Evolutionary conservation across 352 stramenopile genomes (phyloP).

Genomic region (Pythium brassicae): DNA sequence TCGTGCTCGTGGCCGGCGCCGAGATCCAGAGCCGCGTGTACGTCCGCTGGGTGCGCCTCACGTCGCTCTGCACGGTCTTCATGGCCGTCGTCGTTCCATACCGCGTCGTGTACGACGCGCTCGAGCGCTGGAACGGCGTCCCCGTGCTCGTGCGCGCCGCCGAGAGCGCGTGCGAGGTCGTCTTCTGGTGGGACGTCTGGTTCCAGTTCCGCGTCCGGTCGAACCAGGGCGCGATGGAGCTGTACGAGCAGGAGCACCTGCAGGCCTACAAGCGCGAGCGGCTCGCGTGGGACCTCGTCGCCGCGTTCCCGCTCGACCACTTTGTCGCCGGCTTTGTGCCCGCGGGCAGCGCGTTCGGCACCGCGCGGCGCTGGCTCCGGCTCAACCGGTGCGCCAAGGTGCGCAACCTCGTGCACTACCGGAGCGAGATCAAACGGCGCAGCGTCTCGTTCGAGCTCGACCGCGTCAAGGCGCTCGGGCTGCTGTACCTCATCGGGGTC

Average conservation of each 20-base stretch:
- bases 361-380: slow-evolving; percentile 28
- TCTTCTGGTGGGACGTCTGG: slow-evolving; percentile 53
- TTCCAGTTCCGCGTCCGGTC: slow-evolving; percentile 52
- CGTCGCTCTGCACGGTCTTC: slow-evolving; percentile 43
- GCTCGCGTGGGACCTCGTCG: slow-evolving; percentile 30
- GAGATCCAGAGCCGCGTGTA: slow-evolving; percentile 61
- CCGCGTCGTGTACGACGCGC: slow-evolving; percentile 47
- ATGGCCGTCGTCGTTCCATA: slow-evolving; percentile 45
- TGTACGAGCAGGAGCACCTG: slow-evolving; percentile 59
- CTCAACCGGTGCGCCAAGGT: slow-evolving; percentile 60
- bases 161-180: slow-evolving; percentile 38
- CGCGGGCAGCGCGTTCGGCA: neutral
- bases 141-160: slow-evolving; percentile 25
- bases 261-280: slow-evolving; percentile 50
- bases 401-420: slow-evolving; percentile 47
- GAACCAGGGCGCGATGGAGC: slow-evolving; percentile 47
- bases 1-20: slow-evolving; percentile 24
- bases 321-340: slow-evolving; percentile 24
- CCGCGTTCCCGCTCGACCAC: slow-evolving; percentile 49
- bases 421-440: slow-evolving; percentile 53
- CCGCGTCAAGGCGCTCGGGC: slow-evolving; percentile 42
- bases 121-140: slow-evolving; percentile 38
- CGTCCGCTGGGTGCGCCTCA: slow-evolving; percentile 45
- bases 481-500: slow-evolving; percentile 53
- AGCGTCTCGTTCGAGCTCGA: slow-evolving; percentile 61